Base-by-base conservation (phyloP, 2,329 filamentous ascomycete genomes). In the Thelonectria olida region DNA sequence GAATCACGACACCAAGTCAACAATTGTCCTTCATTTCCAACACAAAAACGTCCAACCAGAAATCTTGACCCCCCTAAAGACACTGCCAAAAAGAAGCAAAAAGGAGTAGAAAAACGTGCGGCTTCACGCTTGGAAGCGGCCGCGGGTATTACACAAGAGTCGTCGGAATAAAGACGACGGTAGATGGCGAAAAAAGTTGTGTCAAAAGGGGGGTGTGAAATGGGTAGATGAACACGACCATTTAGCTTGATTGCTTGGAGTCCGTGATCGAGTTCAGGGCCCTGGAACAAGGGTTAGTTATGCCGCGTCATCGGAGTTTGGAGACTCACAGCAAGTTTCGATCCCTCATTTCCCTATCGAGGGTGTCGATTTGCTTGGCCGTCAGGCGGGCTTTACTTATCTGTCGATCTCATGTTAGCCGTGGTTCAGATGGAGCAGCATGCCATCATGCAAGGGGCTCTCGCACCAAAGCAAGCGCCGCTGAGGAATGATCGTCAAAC, bases 391-490 rank as follows among this genome's bases (percentile, higher is more conserved):
- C 80, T 68, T 81, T 81, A 73, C 77, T 81, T 58, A 83, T 74
- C 81, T 83, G 53, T 60, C 61, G 17, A 19, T 1, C 25, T 54
- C 12, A 47, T 12, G 64, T 73, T 70, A 76, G 71, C 60, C 28
- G 44, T 19, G 12, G 19, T 44, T 51, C 27, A 49, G 8, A 39
- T 10, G 36, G 22, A 51, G 50, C 52, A 59, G 62, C 50, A 67
- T 64, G 58, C 62, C 55, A 76, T 75, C 75, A 80, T 78, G 75
- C 77, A 80, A 78, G 78, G 82, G 82, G 79, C 76, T 78, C 73
- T 81, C 88, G 83, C 85, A 90, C 88, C 87, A 85, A 86, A 80
- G 87, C 87, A 79, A 90, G 82, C 78, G 87, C 88, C 75, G 83
- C 81, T 74, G 87, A 89, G 77, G 86, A 87, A 80, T 86, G 80